Conservation (phyloP, 2,329 filamentous ascomycete genomes). For the Fusarium proliferatum region DNA sequence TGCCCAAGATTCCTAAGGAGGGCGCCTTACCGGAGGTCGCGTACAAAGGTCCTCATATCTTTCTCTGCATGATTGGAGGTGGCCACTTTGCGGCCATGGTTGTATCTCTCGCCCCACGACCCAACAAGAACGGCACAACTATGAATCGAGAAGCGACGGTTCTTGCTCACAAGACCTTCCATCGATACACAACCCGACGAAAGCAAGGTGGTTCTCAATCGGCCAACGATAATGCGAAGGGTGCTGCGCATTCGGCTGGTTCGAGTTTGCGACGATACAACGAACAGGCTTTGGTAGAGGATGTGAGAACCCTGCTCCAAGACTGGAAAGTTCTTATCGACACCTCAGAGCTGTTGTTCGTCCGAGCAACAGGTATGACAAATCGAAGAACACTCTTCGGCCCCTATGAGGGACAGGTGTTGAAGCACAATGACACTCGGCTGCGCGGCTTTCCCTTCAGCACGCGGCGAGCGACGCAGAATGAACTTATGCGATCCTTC, state of each 20-base stretch:
- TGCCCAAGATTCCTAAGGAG: slow-evolving; percentile 66
- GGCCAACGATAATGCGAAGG: slow-evolving; percentile 93
- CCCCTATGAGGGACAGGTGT: slow-evolving; percentile 87
- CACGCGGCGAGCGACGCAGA: slow-evolving; percentile 90
- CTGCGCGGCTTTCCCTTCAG: slow-evolving; percentile 92
- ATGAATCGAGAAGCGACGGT: slow-evolving; percentile 89
- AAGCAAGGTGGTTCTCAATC: slow-evolving; percentile 98
- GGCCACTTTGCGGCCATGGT: slow-evolving; percentile 98
- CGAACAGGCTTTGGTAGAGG: slow-evolving; percentile 88
- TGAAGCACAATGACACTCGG: slow-evolving; percentile 81
- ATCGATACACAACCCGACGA: slow-evolving; percentile 93
- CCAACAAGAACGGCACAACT: slow-evolving; percentile 73
- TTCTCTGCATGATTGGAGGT: slow-evolving; percentile 98
- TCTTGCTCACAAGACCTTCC: slow-evolving; percentile 96
- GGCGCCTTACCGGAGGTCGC: slow-evolving; percentile 65
- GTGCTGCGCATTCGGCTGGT: slow-evolving; percentile 92
- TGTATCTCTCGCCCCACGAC: slow-evolving; percentile 84
- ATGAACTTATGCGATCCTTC: slow-evolving; percentile 93
- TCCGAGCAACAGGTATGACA: slow-evolving; percentile 87
- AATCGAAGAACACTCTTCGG: slow-evolving; percentile 91
- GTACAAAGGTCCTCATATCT: slow-evolving; percentile 84
- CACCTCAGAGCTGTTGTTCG: slow-evolving; percentile 84
- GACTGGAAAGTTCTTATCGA: slow-evolving; percentile 92
- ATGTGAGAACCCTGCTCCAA: slow-evolving; percentile 81
- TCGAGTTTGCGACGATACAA: slow-evolving; percentile 92